Evolutionary conservation across 192 early-diverging fungal genomes (phyloP).

Genomic region (Coemansia interrupta): DNA sequence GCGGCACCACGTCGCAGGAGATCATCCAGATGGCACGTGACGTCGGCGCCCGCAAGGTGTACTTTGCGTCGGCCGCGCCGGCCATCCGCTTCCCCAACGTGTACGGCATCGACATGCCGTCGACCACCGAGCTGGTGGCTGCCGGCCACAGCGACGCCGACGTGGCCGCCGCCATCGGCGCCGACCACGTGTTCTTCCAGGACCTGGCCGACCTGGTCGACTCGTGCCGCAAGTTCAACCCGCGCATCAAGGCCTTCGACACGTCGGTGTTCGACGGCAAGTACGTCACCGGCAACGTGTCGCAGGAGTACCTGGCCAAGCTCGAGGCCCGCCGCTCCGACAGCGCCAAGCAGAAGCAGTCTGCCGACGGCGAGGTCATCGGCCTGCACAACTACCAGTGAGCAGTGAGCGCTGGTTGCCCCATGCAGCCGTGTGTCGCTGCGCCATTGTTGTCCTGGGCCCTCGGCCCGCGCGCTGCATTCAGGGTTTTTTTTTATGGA

Average conservation of each 20-base stretch:
- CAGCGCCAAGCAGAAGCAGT: slow-evolving; percentile 36
- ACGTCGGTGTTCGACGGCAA: slow-evolving; percentile 94
- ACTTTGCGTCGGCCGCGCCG: slow-evolving; percentile 98
- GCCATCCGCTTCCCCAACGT: slow-evolving; percentile 97
- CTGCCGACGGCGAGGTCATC: slow-evolving; percentile 37
- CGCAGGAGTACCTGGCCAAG: slow-evolving; percentile 63
- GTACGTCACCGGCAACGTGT: slow-evolving; percentile 84
- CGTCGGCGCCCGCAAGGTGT: slow-evolving; percentile 96
- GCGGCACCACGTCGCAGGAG: slow-evolving; percentile 97
- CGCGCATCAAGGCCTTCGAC: slow-evolving; percentile 80
- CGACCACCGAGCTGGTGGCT: slow-evolving; percentile 86
- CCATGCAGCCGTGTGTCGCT: no score
- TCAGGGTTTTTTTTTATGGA: no score
- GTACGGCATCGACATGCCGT: slow-evolving; percentile 99
- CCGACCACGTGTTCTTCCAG: slow-evolving; percentile 95
- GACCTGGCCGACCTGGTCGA: slow-evolving; percentile 78
- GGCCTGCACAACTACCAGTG: slow-evolving; percentile 55
- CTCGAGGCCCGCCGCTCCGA: slow-evolving; percentile 50
- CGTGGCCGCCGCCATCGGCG: slow-evolving; percentile 85
- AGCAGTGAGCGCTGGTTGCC: no score
- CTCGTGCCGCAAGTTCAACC: slow-evolving; percentile 84
- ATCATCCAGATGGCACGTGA: slow-evolving; percentile 99
- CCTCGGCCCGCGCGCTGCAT: no score
- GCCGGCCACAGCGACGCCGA: slow-evolving; percentile 72
- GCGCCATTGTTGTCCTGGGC: no score